Evolutionary conservation across 345 rosid genomes (phyloP), one percentile per base, ranked within the genome.

Genomic region (Linum tenue): DNA sequence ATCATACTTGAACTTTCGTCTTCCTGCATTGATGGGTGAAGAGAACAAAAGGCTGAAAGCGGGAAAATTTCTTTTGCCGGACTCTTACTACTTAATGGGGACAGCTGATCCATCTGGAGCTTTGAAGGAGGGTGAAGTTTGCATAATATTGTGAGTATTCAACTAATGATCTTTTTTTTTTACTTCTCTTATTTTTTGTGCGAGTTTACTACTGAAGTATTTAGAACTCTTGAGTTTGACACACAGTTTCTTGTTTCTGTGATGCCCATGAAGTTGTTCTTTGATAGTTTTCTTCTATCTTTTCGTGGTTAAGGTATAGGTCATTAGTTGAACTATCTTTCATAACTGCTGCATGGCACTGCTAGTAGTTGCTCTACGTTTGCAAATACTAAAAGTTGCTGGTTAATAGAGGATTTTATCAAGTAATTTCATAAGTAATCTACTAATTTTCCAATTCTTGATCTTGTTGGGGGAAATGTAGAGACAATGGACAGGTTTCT

Each of bases 61-160:
- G 50, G 98, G 92, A 59, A 89, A 11, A 66, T 81, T 92, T 66
- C 91, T 81, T 7, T 64, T 89, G 7, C 41, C 83, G 0, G 96
- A 92, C 39, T 84, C 89, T 17, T 86, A 80, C 69, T 84, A 92
- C 78, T 72, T 92, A 11, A 87, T 92, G 96, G 98, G 96, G 37
- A 92, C 92, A 11, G 83, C 73, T 22, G 92, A 92, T 74, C 98
- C 98, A 58, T 84, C 96, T 0, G 85, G 84, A 65, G 64, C 44
- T 66, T 77, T 92, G 15, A 75, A 81, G 77, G 66, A 73, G 11
- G 76, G 80, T 79, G 88, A 92, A 92, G 92, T 92, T 70, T 78
- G 95, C 75, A 72, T 92, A 51, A 85, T 92, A 60, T 75, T 86
- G 98, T 92, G 82, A 2, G 98, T 67, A 61, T 64, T 37, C 17